Evolutionary conservation across 139 green algal species (phyloP).

Genomic region (Chlorella sorokiniana): DNA sequence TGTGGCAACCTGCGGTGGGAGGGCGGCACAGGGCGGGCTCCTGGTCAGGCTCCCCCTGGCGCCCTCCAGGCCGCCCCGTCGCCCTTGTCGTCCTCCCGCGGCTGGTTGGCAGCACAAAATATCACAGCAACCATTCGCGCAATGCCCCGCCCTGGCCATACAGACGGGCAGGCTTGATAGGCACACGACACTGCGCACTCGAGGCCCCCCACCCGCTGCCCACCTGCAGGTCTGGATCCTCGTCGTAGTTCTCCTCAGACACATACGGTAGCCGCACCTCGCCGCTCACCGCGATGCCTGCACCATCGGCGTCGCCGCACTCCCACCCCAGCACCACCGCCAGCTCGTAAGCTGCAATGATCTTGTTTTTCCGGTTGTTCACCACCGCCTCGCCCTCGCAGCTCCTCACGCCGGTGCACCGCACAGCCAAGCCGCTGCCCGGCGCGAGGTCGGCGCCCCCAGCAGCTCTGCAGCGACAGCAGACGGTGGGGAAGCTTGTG

Average conservation of each 20-base stretch:
- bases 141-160: no score
- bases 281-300: conserved; percentile 25
- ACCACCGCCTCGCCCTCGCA: conserved; percentile 70
- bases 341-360: conserved; percentile 88
- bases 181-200: background rate
- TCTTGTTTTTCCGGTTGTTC: conserved; percentile 90
- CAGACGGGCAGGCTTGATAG: background rate
- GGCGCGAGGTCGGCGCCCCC: conserved; percentile 40
- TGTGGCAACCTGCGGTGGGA: conserved; percentile 12
- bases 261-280: conserved; percentile 51
- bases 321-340: conserved; percentile 69
- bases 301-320: conserved; percentile 35
- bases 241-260: conserved; percentile 87
- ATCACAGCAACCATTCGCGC: no score
- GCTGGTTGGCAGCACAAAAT: no score
- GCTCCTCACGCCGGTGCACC: conserved; percentile 22
- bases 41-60: background rate
- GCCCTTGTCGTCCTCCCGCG: no score
- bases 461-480: conserved; percentile 54
- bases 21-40: background rate
- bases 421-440: conserved; percentile 1
- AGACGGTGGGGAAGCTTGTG: no score
- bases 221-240: conserved; percentile 83
- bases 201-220: background rate
- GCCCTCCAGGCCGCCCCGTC: no score